These are phyloP conservation scores for Euphorbia tirucalli DNA, from an alignment of 345 rosid genomes.

Conservation along the genomic window DNA sequence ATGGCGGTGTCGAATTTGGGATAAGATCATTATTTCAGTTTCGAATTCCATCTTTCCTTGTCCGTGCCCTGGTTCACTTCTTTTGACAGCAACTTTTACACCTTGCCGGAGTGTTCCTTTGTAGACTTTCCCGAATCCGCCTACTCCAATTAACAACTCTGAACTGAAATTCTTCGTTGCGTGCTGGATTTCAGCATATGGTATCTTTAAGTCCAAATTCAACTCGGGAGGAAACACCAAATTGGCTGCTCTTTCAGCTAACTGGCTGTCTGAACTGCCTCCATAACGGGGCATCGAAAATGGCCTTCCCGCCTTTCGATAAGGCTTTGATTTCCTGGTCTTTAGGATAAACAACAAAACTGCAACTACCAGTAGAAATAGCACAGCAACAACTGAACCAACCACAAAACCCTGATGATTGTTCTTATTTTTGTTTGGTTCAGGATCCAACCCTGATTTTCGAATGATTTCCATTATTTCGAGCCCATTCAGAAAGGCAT, in stretches of 20 bases:
- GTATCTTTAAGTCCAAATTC: constrained; percentile 37
- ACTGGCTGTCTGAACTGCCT: too few species aligned
- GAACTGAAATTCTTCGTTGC: constrained; percentile 43
- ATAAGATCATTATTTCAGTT: constrained; percentile 50
- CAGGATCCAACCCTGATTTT: background rate
- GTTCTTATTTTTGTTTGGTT: background rate
- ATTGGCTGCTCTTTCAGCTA: too few species aligned
- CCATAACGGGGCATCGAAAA: constrained; percentile 17
- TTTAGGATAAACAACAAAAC: constrained; percentile 20
- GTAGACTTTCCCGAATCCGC: constrained; percentile 50
- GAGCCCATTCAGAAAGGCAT: constrained; percentile 49
- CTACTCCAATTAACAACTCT: constrained; percentile 37
- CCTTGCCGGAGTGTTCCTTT: constrained; percentile 39
- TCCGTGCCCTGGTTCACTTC: constrained; percentile 43
- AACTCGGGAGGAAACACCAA: constrained; percentile 25
- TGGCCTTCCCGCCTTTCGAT: constrained; percentile 27
- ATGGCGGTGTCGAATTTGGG: constrained; percentile 60
- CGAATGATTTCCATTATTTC: constrained; percentile 49
- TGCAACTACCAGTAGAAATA: constrained; percentile 16
- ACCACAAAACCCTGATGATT: constrained; percentile 10
- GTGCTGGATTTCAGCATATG: constrained; percentile 35
- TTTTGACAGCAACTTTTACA: constrained; percentile 46
- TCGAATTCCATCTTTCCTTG: constrained; percentile 51
- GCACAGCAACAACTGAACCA: constrained; percentile 16
- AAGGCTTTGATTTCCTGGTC: constrained; percentile 24